Percentiles rank a stretch among this genome's conserved stretches.
These are phyloP conservation scores for Teratosphaeria destructans DNA, from an alignment of 2,329 filamentous ascomycete species.

Conservation along the genomic window DNA sequence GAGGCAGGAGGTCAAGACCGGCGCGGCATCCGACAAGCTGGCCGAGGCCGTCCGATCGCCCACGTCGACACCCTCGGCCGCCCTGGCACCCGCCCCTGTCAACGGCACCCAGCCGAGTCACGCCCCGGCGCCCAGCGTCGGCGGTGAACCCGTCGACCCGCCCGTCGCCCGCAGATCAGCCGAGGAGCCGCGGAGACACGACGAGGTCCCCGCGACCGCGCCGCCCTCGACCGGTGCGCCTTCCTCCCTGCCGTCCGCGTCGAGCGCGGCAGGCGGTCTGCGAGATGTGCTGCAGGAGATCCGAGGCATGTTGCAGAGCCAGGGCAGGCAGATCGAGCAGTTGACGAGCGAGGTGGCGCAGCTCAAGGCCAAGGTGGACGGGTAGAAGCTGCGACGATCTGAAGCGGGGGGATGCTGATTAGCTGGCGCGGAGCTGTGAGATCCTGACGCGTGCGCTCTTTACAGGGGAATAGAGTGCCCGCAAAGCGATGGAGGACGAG, in stretches of 20 bases:
- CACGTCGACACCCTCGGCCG: background rate
- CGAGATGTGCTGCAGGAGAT: constrained; percentile 64
- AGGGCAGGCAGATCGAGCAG: constrained; percentile 65
- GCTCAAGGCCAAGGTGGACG: constrained; percentile 54
- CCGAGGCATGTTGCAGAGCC: constrained; percentile 63
- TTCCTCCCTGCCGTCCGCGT: background rate
- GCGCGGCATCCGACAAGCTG: constrained; percentile 8
- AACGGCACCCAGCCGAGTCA: background rate
- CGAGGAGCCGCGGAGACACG: background rate
- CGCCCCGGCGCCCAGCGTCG: background rate
- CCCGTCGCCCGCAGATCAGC: background rate
- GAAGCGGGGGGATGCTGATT: background rate
- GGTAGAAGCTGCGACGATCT: background rate
- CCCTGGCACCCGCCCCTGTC: background rate
- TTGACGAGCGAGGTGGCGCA: constrained; percentile 73
- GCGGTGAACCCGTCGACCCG: background rate
- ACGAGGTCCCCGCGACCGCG: background rate
- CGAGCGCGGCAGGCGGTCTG: constrained; percentile 40
- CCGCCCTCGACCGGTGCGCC: background rate
- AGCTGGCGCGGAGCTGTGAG: background rate
- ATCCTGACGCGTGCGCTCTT: background rate
- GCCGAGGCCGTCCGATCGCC: constrained; percentile 2
- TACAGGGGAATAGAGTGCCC: background rate
- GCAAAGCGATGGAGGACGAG: background rate
- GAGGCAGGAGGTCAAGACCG: constrained; percentile 13